Evolutionary conservation across 31 red algal species (phyloP), one percentile per base, ranked within the genome.

Genomic region (Porphyra umbilicalis): DNA sequence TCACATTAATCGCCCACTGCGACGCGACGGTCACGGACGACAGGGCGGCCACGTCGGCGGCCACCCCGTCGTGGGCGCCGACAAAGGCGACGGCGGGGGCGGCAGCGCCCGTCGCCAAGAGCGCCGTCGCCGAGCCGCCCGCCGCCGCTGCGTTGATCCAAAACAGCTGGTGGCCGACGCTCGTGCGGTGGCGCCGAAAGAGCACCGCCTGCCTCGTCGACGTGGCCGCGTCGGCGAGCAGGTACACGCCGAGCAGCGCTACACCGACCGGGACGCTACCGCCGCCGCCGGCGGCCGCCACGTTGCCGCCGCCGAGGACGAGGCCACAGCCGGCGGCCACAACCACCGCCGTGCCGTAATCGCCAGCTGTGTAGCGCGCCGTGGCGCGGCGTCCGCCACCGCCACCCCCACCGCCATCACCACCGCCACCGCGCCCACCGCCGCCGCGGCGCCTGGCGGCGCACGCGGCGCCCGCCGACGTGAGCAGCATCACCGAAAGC

Each of bases 401-500:
- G 7, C 38, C 38, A 9, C 38, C 38, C 38, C 38, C 38, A 39
- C 38, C 38, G 38, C 38, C 38, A 9, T 9, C 38, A 9, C 38
- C 38, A 39, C 38, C 7, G 38, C 7, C 9, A 9, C 57, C 57
- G 57, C 57, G 4, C 5, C 57, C 14, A 18, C 57, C 20, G 18
- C 57, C 57, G n/a, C n/a, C n/a, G 13, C 13, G 14, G 3, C 42
- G 2, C 42, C 42, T 9, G 18, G 25, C 57, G 25, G 25, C 57
- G 57, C 57, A 29, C 57, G 57, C 57, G 25, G 57, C 57, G 13
- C 18, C 25, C 5, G 80, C 44, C 33, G 87, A 87, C 30, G 81
- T 57, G 35, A 94, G 82, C 25, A 96, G 84, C 86, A 96, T 89
- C n/a, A 96, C 94, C 9, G 94, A 87, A 8, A 96, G 78, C 87